A percentile compares a stretch with the other conserved stretches of the same genome.
Evolutionary conservation across 108 stramenopile species (phyloP).

Genomic region (Nitzschia palea): DNA sequence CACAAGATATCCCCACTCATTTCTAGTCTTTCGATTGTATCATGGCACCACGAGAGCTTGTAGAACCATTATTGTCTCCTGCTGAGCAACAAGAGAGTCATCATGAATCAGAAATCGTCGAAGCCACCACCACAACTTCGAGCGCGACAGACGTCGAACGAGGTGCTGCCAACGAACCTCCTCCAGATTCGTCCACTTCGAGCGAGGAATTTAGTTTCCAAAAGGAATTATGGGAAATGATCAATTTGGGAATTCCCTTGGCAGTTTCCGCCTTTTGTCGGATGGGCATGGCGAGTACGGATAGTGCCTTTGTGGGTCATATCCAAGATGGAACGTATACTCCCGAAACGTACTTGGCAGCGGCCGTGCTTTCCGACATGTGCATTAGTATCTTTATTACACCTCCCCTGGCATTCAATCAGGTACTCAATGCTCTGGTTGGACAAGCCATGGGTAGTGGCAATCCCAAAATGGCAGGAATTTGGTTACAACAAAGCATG

Average conservation of each 20-base stretch:
- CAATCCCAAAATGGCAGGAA: constrained; percentile 62
- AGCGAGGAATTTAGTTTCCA: neutral
- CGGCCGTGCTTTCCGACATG: constrained; percentile 79
- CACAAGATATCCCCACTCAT: too few species aligned
- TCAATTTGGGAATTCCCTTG: constrained; percentile 31
- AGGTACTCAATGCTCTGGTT: constrained; percentile 44
- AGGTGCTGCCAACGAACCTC: too few species aligned
- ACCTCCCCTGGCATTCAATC: constrained; percentile 47
- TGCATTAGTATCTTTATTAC: constrained; percentile 61
- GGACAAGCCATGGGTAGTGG: constrained; percentile 50
- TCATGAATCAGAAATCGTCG: neutral
- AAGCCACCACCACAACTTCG: neutral
- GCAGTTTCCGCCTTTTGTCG: constrained; percentile 44
- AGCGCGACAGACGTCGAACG: neutral
- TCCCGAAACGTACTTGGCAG: constrained; percentile 44
- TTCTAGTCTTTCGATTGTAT: too few species aligned
- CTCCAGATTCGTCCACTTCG: too few species aligned
- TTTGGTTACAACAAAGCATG: constrained; percentile 51
- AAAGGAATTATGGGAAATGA: constrained; percentile 32
- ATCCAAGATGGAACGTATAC: constrained; percentile 26
- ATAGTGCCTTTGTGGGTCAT: constrained; percentile 41
- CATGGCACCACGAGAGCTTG: too few species aligned
- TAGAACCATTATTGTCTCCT: too few species aligned
- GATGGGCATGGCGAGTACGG: constrained; percentile 49
- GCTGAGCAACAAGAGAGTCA: neutral